Percentiles rank a stretch among this genome's conserved stretches.
Evolutionary conservation across 2,329 filamentous ascomycete genomes (phyloP).

Genomic region (Talaromyces sp.): DNA sequence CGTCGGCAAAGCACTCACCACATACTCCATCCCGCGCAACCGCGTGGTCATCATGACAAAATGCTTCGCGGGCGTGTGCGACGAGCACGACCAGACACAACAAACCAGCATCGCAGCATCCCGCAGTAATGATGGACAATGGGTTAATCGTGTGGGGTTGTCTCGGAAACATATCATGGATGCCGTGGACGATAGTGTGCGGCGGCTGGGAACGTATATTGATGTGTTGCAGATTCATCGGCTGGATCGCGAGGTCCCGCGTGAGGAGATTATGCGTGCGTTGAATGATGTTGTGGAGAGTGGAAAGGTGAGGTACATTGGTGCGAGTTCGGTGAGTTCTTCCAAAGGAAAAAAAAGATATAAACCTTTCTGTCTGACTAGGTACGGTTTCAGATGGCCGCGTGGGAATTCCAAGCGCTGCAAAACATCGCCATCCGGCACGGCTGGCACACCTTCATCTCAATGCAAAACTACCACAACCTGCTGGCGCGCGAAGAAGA

Average conservation of each 20-base stretch:
- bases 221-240: slow-evolving; percentile 55
- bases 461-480: slow-evolving; percentile 50
- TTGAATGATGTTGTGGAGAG: slow-evolving; percentile 42
- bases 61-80: slow-evolving; percentile 35
- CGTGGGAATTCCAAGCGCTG: slow-evolving; percentile 48
- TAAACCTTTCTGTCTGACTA: background rate
- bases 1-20: slow-evolving; percentile 60
- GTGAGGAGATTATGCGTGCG: slow-evolving; percentile 50
- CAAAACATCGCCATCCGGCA: slow-evolving; percentile 45
- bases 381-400: slow-evolving; percentile 39
- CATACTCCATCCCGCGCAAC: slow-evolving; percentile 60
- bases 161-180: slow-evolving; percentile 61
- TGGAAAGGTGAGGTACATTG: slow-evolving; percentile 39
- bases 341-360: background rate
- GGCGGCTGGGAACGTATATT: slow-evolving; percentile 48
- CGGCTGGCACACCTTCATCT: slow-evolving; percentile 46
- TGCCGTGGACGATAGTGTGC: slow-evolving; percentile 55
- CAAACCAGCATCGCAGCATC: background rate
- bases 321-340: slow-evolving; percentile 29
- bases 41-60: slow-evolving; percentile 64
- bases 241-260: slow-evolving; percentile 40
- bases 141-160: slow-evolving; percentile 43
- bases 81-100: background rate
- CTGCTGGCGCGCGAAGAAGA: slow-evolving; percentile 45
- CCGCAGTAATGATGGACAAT: slow-evolving; percentile 23